Conservation (phyloP, 768 basidiomycete species). For the Rubroboletus pulcherrimus region DNA sequence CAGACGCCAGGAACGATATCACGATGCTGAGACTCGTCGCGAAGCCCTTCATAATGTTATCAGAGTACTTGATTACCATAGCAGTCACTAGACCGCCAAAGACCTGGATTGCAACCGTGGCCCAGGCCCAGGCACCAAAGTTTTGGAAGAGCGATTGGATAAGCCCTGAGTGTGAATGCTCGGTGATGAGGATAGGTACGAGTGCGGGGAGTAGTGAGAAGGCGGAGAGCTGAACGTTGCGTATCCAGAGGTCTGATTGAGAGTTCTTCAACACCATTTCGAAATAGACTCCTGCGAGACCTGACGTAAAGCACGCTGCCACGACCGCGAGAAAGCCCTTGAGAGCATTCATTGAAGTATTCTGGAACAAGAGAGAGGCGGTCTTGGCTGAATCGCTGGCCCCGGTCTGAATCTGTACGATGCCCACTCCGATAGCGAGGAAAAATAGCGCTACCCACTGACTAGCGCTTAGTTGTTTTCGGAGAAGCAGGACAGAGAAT, state of each 20-base stretch:
- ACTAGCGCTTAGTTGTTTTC: slow-evolving; percentile 62
- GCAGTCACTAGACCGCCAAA: slow-evolving; percentile 91
- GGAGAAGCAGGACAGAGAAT: slow-evolving; percentile 79
- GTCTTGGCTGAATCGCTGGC: slow-evolving; percentile 21
- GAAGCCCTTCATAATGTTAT: slow-evolving; percentile 91
- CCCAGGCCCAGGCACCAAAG: slow-evolving; percentile 91
- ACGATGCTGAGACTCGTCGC: slow-evolving; percentile 94
- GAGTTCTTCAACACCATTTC: slow-evolving; percentile 96
- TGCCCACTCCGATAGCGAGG: slow-evolving; percentile 84
- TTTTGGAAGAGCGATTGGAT: slow-evolving; percentile 65
- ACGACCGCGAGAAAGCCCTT: slow-evolving; percentile 89
- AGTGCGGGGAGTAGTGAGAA: slow-evolving; percentile 91
- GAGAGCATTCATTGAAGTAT: slow-evolving; percentile 69
- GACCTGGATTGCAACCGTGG: slow-evolving; percentile 83
- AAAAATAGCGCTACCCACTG: slow-evolving; percentile 87
- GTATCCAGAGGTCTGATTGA: slow-evolving; percentile 88
- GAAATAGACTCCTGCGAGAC: slow-evolving; percentile 96
- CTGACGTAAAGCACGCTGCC: slow-evolving; percentile 91
- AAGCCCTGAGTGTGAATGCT: slow-evolving; percentile 38
- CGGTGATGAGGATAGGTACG: slow-evolving; percentile 65
- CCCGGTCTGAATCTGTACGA: slow-evolving; percentile 77
- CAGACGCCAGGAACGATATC: slow-evolving; percentile 89
- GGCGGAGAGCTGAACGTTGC: slow-evolving; percentile 92
- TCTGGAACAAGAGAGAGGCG: slow-evolving; percentile 31
- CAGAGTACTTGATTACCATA: slow-evolving; percentile 90